These are phyloP conservation scores for Arthrinium puccinioides DNA, from an alignment of 2,329 filamentous ascomycete species.

Conservation along the genomic window DNA sequence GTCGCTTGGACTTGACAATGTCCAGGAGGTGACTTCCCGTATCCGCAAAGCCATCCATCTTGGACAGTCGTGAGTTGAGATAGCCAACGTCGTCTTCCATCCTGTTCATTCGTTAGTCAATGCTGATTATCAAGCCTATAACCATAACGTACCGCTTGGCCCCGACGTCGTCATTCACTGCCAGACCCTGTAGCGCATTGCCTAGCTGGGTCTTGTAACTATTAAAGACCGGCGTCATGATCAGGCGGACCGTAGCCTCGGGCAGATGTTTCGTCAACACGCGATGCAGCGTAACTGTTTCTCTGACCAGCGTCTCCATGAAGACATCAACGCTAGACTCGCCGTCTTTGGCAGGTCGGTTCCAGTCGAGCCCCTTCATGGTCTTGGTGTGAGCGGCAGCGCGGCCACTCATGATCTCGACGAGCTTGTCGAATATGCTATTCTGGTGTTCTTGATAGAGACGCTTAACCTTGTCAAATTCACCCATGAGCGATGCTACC, in stretches of 20 bases:
- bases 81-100: constrained; percentile 71
- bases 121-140: background rate
- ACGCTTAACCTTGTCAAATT: constrained; percentile 83
- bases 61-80: constrained; percentile 63
- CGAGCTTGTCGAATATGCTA: constrained; percentile 85
- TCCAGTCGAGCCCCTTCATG: constrained; percentile 72
- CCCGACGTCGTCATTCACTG: constrained; percentile 58
- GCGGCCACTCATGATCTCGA: constrained; percentile 83
- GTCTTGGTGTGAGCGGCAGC: constrained; percentile 66
- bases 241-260: constrained; percentile 68
- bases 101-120: constrained; percentile 45
- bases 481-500: constrained; percentile 58
- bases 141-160: constrained; percentile 57
- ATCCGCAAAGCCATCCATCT: constrained; percentile 72
- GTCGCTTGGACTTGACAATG: constrained; percentile 54
- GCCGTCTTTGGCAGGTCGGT: constrained; percentile 33
- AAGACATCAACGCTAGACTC: constrained; percentile 53
- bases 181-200: constrained; percentile 58
- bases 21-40: constrained; percentile 62
- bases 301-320: constrained; percentile 82
- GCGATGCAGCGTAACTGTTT: constrained; percentile 77
- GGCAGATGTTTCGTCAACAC: constrained; percentile 77
- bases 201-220: constrained; percentile 77
- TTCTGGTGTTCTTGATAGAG: constrained; percentile 84
- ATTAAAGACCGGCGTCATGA: constrained; percentile 79